Percentiles rank a stretch among this genome's conserved stretches.
Evolutionary conservation across 177 flowering plant species (phyloP).

Genomic region (Vitis hybrid): DNA sequence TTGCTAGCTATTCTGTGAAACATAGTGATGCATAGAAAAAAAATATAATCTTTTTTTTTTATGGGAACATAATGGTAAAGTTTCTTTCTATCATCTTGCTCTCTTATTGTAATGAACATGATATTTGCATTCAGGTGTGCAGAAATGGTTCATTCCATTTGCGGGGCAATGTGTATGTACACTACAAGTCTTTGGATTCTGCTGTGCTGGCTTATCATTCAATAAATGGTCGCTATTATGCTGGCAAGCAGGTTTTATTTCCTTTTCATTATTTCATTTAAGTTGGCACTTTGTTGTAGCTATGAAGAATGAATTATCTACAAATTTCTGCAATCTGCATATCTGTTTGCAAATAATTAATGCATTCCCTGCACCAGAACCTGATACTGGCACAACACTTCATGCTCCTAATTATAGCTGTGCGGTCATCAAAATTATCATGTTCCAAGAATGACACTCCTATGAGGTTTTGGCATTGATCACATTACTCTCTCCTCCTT

Average conservation of each 20-base stretch:
- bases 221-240: slow-evolving; percentile 85
- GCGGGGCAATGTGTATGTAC: slow-evolving; percentile 96
- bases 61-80: neutral
- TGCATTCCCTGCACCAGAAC: neutral
- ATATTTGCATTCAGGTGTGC: slow-evolving; percentile 64
- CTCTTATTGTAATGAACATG: neutral
- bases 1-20: neutral
- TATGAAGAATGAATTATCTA: neutral
- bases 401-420: too few species aligned
- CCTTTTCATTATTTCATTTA: neutral
- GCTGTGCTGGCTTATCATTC: slow-evolving; percentile 71
- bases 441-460: too few species aligned
- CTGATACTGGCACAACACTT: too few species aligned
- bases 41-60: too few species aligned
- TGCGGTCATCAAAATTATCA: too few species aligned
- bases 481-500: too few species aligned
- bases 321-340: neutral
- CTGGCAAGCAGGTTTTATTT: slow-evolving; percentile 80
- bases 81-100: neutral
- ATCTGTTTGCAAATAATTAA: neutral
- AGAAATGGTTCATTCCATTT: slow-evolving; percentile 87
- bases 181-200: slow-evolving; percentile 76
- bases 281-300: neutral
- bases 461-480: too few species aligned
- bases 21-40: too few species aligned